Evolutionary conservation across 2,329 filamentous ascomycete genomes (phyloP), one percentile per base, ranked within the genome.

Genomic region (Lasiodiplodia sp.): DNA sequence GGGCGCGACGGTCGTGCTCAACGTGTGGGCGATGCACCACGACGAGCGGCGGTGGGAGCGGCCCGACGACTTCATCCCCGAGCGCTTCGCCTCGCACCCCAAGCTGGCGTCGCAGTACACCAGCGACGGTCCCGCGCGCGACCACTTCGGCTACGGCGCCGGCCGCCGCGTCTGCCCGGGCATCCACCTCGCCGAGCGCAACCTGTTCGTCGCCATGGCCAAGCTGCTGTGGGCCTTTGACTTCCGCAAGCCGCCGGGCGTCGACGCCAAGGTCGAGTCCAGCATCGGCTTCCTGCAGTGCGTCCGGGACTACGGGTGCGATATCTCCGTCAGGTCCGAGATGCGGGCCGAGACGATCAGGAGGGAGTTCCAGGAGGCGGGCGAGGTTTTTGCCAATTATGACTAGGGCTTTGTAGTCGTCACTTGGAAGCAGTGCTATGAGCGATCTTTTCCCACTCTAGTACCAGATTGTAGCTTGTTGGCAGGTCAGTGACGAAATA

Each of bases 111-210:
- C n/a, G n/a, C 21, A 63, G 28, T 63, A 51, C 25, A 25, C 84
- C n/a, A n/a, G n/a, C n/a, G n/a, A n/a, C n/a, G n/a, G n/a, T n/a
- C n/a, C n/a, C n/a, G n/a, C n/a, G n/a, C n/a, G n/a, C n/a, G n/a
- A 86, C 67, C 79, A 82, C 3, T 86, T 83, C 69, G 78, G 77
- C 0, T 87, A 85, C 62, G 85, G 86, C 23, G 81, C 81, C 0
- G 85, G 85, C 1, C 79, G 85, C 3, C 81, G 86, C 12, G 80
- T 87, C 58, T 88, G 86, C 74, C 85, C 83, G 6, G 87, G 86
- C 1, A 83, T 85, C 21, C 82, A 86, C 67, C 77, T 87, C 2
- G 85, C 85, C 0, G 83, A 85, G 67, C 81, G 82, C 4, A 82
- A 79, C 12, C 71, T 87, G n/a, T 85, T 84, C 70, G 76, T 60